These are phyloP conservation scores for Beauveria medogensis DNA, from an alignment of 2,329 filamentous ascomycete genomes.

Conservation along the genomic window DNA sequence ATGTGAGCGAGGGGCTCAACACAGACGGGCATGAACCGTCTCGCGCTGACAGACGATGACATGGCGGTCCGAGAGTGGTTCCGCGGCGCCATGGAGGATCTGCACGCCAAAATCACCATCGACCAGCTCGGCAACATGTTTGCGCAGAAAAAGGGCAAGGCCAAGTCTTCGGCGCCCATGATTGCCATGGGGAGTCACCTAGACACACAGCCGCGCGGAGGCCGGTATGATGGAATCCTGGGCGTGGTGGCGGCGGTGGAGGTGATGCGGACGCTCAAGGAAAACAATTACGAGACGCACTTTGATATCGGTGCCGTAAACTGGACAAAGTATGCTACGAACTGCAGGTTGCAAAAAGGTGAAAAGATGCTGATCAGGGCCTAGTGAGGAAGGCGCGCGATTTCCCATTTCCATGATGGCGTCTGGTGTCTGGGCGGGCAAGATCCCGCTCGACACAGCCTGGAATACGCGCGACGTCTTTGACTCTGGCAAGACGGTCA, in stretches of 20 bases:
- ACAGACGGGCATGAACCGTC: conserved; percentile 70
- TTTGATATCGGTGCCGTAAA: conserved; percentile 68
- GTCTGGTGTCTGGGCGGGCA: conserved; percentile 69
- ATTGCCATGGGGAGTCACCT: conserved; percentile 61
- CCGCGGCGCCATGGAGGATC: conserved; percentile 49
- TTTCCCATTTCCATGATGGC: conserved; percentile 72
- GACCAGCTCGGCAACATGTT: conserved; percentile 79
- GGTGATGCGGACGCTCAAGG: conserved; percentile 55
- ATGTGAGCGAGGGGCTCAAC: conserved; percentile 13
- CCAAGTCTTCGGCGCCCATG: conserved; percentile 50
- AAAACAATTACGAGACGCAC: conserved; percentile 59
- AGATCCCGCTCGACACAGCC: conserved; percentile 53
- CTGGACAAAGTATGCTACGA: conserved; percentile 55
- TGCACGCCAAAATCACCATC: conserved; percentile 60
- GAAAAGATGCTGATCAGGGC: background rate
- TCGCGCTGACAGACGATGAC: conserved; percentile 67
- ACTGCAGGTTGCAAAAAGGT: background rate
- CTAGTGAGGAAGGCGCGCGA: conserved; percentile 69
- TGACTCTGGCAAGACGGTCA: conserved; percentile 22
- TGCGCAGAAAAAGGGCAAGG: conserved; percentile 57
- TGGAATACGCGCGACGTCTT: conserved; percentile 53
- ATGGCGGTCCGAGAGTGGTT: conserved; percentile 75
- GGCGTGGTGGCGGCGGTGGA: conserved; percentile 68
- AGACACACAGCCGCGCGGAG: conserved; percentile 56
- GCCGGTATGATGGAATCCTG: conserved; percentile 68